A percentile compares a stretch with the other conserved stretches of the same genome.
Conservation (phyloP, 495 filamentous ascomycete species). For the Trichoderma erinaceum region DNA sequence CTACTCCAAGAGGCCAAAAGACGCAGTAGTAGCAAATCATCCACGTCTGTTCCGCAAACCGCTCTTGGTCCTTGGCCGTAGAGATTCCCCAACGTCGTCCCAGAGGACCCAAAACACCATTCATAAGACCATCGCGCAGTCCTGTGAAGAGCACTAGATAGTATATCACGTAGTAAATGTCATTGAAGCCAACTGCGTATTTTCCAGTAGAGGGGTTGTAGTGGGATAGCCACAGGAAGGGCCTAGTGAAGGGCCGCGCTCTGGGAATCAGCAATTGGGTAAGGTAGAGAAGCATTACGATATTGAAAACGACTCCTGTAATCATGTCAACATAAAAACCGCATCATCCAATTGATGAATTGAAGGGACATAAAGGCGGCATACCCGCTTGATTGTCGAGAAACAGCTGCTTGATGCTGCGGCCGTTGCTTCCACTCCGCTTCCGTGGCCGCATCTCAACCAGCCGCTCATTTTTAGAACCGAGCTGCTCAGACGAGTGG, state of each 20-base stretch:
- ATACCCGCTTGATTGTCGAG: background rate
- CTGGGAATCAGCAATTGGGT: conserved; percentile 74
- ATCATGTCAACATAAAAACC: background rate
- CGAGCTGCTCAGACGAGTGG: background rate
- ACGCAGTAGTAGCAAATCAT: conserved; percentile 69
- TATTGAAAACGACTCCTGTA: conserved; percentile 68
- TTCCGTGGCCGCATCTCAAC: background rate
- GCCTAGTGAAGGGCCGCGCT: conserved; percentile 67
- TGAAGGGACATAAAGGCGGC: background rate
- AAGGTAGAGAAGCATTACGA: conserved; percentile 68
- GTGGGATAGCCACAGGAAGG: conserved; percentile 83
- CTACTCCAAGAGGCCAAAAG: conserved; percentile 80
- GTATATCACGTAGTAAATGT: conserved; percentile 70
- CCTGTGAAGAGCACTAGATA: conserved; percentile 81
- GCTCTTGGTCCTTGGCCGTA: conserved; percentile 61
- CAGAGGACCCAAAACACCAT: conserved; percentile 74
- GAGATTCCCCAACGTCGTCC: conserved; percentile 62
- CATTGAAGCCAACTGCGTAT: conserved; percentile 72
- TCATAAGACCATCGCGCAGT: conserved; percentile 73
- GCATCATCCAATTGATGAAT: background rate
- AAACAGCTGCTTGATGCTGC: background rate
- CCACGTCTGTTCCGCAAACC: conserved; percentile 94
- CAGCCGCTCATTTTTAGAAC: background rate
- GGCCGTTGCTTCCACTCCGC: background rate
- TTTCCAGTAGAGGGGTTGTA: conserved; percentile 59